Base-by-base conservation (phyloP, 768 basidiomycete genomes). In the Pleurotus tuber-regium region DNA sequence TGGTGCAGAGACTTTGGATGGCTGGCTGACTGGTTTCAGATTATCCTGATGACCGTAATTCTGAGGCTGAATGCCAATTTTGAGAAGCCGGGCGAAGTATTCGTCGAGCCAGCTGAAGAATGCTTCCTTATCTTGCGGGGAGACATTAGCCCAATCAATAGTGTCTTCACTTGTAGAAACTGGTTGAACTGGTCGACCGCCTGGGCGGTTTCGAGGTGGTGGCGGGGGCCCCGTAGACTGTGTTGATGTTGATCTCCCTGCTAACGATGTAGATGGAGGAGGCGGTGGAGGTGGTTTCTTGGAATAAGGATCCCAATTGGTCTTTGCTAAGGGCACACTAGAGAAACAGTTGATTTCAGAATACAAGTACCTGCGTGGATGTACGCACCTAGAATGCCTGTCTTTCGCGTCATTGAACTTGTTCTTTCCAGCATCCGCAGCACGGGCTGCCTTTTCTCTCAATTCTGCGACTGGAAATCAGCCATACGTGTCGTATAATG, bases 81-180 rank as follows among this genome's bases (percentile, higher is more conserved):
- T 60, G 30, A 70, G 63, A 43, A 69, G 70, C 28, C 74, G 72
- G 12, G 79, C 75, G 59, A 92, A 92, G 67, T 84, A 91, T 59
- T 90, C 89, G 62, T 92, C 89, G 18, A 92, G 71, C 88, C 89
- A 91, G 53, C 67, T 66, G 65, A 91, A 92, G 61, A 92, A 87
- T 21, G 71, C 79, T 25, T 79, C 69, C 61, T 89, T 91, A 60
- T 92, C 87, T 61, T 84, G 75, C 18, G 63, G 60, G 1, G 81
- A 78, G 41, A 92, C 71, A 63, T 87, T 82, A 4, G 74, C 64
- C 89, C 89, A 92, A 61, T 89, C 82, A 25, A 91, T 79, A 33
- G 14, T n/a, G 21, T 54, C 56, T 14, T 55, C 40, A 10, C 67
- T 61, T 2, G 52, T 29, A 19, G 48, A 26, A 40, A 46, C 42